These are phyloP conservation scores for Hypoxylon crocopeplum DNA, from an alignment of 495 filamentous ascomycete species.

Conservation along the genomic window DNA sequence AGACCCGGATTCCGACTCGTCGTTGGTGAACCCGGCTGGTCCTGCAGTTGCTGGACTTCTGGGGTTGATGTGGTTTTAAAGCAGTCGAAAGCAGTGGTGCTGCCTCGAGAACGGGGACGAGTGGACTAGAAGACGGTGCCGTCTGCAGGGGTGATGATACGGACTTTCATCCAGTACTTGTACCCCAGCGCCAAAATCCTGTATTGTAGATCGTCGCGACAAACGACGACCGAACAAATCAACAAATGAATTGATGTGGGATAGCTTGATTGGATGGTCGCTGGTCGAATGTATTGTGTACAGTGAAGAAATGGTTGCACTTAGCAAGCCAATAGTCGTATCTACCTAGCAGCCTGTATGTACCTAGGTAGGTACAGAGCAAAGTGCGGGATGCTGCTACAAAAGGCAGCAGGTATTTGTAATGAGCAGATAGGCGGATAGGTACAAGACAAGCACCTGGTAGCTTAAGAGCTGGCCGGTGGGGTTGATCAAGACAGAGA, in stretches of 20 bases:
- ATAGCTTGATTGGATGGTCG: slow-evolving; percentile 18
- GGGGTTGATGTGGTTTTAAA: slow-evolving; percentile 20
- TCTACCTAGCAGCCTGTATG: no score
- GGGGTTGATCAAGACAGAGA: slow-evolving; percentile 12
- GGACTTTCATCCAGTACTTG: no score
- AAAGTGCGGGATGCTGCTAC: slow-evolving; percentile 2
- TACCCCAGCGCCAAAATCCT: no score
- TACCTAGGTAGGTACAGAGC: neutral
- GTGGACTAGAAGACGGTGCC: no score
- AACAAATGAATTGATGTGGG: slow-evolving; percentile 23
- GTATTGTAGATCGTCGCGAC: slow-evolving; percentile 26
- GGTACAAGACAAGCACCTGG: slow-evolving; percentile 3
- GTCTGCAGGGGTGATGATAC: no score
- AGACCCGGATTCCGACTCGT: slow-evolving; percentile 19
- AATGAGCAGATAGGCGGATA: slow-evolving; percentile 8
- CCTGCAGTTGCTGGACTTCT: slow-evolving; percentile 2
- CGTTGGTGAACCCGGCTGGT: slow-evolving; percentile 9
- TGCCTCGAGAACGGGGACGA: no score
- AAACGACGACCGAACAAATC: slow-evolving; percentile 21
- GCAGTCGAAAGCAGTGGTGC: neutral
- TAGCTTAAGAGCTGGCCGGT: slow-evolving; percentile 1
- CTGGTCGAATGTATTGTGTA: slow-evolving; percentile 1
- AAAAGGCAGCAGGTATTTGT: slow-evolving; percentile 11
- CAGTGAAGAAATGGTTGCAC: neutral
- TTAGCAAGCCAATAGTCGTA: slow-evolving; percentile 1